Evolutionary conservation across 257 asterid genomes (phyloP), one percentile per base, ranked within the genome.

Genomic region (Solanum chiquidenum): DNA sequence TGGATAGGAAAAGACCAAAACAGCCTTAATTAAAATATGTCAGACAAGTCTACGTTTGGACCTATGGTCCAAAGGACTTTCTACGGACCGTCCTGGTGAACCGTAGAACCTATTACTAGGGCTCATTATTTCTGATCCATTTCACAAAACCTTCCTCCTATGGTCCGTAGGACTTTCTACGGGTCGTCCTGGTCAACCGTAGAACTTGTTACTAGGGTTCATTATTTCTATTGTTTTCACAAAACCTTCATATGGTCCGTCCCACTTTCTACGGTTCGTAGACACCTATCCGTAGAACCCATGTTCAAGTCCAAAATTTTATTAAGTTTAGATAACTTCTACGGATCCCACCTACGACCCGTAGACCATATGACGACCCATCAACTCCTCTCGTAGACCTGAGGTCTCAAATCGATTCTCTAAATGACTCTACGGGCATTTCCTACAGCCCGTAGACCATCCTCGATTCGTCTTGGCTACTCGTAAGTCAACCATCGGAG

Each of bases 41-140:
- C 10, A 52, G 10, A 18, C 23, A 52, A 7, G 62, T 18, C 62
- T 52, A 18, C 23, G 0, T 52, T 52, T 52, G 62, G 62, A 52
- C 62, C 23, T 52, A 52, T 52, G n/a, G 62, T 52, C 62, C 0
- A 2, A 18, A 6, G 62, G 62, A 6, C 62, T 52, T 52, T 52
- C 10, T 52, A 18, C n/a, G 2, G 1, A 18, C 10, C 23, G 23
- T 2, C n/a, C 1, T 52, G n/a, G 0, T 52, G n/a, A 18, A 52
- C 1, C 62, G 4, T 18, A 18, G 62, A 52, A 52, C n/a, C 21
- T 52, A 18, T 52, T 52, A 52, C 9, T 52, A 52, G n/a, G 23
- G 23, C 60, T 18, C 62, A 18, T 18, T 52, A 52, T 52, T 16
- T 52, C 1, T 52, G 4, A 52, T 52, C 23, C 4, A 52, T 52